A percentile compares a stretch with the other conserved stretches of the same genome.
Evolutionary conservation across 768 basidiomycete genomes (phyloP).

Genomic region (Dendrothele bispora): DNA sequence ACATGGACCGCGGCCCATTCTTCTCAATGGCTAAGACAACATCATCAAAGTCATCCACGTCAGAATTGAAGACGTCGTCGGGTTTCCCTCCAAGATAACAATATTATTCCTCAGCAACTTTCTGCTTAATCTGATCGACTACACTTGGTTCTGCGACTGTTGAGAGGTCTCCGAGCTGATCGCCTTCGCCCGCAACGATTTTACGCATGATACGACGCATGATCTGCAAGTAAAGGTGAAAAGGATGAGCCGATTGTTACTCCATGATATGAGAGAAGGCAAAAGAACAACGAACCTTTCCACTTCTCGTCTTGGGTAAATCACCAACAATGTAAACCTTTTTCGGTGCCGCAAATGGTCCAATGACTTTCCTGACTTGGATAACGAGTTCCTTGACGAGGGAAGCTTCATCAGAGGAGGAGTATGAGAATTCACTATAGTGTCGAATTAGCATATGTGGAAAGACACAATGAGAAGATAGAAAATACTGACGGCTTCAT

Average conservation of each 20-base stretch:
- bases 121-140: conserved; percentile 83
- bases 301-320: conserved; percentile 92
- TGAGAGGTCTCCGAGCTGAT: conserved; percentile 93
- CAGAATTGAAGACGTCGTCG: too few species aligned
- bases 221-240: conserved; percentile 45
- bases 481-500: conserved; percentile 83
- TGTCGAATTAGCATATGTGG: neutral
- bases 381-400: conserved; percentile 87
- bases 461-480: too few species aligned
- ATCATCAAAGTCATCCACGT: too few species aligned
- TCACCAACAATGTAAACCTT: conserved; percentile 81
- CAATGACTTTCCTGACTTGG: conserved; percentile 97
- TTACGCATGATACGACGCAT: conserved; percentile 97
- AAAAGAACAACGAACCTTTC: conserved; percentile 70
- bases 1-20: too few species aligned
- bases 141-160: conserved; percentile 88
- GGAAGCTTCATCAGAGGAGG: conserved; percentile 63
- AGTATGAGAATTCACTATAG: conserved; percentile 75
- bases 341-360: conserved; percentile 97
- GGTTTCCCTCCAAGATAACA: too few species aligned
- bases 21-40: too few species aligned
- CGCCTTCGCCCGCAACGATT: conserved; percentile 91
- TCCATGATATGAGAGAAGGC: neutral
- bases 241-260: too few species aligned
- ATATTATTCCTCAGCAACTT: conserved; percentile 69